Percentiles rank a stretch among this genome's conserved stretches.
These are phyloP conservation scores for Aphanoascus verrucosus DNA, from an alignment of 2,329 filamentous ascomycete genomes.

Conservation along the genomic window DNA sequence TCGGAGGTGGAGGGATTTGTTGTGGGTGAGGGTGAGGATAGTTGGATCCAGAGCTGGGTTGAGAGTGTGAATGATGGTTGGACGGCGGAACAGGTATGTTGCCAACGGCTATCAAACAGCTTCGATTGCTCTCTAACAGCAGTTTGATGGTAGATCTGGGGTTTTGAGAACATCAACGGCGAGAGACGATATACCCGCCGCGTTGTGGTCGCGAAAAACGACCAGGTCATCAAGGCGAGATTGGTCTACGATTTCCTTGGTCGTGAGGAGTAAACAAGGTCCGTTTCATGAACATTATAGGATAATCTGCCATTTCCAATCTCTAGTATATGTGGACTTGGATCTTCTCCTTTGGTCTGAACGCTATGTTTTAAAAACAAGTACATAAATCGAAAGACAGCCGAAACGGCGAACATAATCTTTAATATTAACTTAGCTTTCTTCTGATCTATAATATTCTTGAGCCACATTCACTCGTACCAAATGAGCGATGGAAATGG, in stretches of 20 bases:
- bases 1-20: conserved; percentile 51
- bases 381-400: too few relatives aligned
- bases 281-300: background rate
- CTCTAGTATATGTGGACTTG: too few relatives aligned
- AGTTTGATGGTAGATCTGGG: conserved; percentile 32
- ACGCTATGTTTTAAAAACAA: too few relatives aligned
- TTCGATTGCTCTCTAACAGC: background rate
- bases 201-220: conserved; percentile 32
- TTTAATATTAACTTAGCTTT: too few relatives aligned
- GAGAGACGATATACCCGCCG: conserved; percentile 35
- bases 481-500: too few relatives aligned
- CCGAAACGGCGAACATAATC: too few relatives aligned
- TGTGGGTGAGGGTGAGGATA: conserved; percentile 32
- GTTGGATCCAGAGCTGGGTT: conserved; percentile 42
- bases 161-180: conserved; percentile 36
- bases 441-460: too few relatives aligned
- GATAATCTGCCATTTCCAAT: too few relatives aligned
- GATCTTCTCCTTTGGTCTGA: too few relatives aligned
- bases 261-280: conserved; percentile 10
- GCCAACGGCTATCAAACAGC: background rate
- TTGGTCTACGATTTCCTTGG: conserved; percentile 34
- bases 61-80: conserved; percentile 41
- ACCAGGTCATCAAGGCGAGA: conserved; percentile 28
- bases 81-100: conserved; percentile 44
- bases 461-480: too few relatives aligned